A percentile compares a stretch with the other conserved stretches of the same genome.
Evolutionary conservation across 2,329 filamentous ascomycete genomes (phyloP).

Genomic region (Fusarium tricinctum): DNA sequence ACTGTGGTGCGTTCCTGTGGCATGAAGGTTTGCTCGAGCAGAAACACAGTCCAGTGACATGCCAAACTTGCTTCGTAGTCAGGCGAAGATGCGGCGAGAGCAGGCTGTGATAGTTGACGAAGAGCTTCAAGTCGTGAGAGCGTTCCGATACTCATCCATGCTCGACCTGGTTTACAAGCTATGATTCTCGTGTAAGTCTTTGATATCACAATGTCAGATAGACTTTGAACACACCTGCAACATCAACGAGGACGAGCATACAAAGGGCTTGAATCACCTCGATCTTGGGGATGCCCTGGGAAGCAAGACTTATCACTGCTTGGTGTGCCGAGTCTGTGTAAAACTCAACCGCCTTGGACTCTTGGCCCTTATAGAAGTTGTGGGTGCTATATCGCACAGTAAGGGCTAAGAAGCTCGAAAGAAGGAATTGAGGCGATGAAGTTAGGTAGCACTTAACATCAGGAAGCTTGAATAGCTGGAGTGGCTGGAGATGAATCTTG

Average conservation of each 20-base stretch:
- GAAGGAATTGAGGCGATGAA: background rate
- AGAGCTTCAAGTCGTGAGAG: constrained; percentile 13
- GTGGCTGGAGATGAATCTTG: constrained; percentile 20
- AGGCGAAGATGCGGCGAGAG: background rate
- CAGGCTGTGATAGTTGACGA: background rate
- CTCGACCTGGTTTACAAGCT: constrained; percentile 19
- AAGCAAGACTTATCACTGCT: background rate
- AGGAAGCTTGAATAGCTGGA: constrained; percentile 1
- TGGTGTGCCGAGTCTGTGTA: constrained; percentile 10
- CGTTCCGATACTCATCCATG: constrained; percentile 25
- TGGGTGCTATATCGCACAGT: background rate
- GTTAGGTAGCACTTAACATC: background rate
- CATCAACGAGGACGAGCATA: constrained; percentile 7
- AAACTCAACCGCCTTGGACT: background rate
- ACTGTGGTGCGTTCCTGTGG: constrained; percentile 7
- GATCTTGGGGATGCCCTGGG: constrained; percentile 5
- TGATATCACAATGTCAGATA: accelerated
- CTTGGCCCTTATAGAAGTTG: background rate
- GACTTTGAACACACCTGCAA: background rate
- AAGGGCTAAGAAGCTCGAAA: constrained; percentile 13
- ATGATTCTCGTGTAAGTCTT: accelerated
- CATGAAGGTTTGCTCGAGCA: constrained; percentile 19
- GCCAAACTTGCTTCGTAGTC: background rate
- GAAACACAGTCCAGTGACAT: constrained; percentile 15
- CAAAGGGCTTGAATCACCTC: constrained; percentile 13